Conservation (phyloP, 345 rosid species). For the Corymbia maculata region DNA sequence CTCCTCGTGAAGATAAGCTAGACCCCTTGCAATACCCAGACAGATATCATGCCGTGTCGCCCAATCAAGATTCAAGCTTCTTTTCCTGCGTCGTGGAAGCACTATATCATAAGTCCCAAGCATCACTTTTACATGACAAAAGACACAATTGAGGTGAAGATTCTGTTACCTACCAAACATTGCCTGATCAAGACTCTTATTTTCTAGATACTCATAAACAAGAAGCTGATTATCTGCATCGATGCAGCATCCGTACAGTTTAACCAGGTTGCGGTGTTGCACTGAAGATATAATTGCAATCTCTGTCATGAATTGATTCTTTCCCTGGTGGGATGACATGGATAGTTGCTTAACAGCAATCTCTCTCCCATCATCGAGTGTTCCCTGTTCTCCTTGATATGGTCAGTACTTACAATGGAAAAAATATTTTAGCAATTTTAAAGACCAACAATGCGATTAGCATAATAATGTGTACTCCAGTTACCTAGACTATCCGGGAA, state of each 20-base stretch:
- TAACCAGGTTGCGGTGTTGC: conserved; percentile 64
- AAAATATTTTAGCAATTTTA: background rate
- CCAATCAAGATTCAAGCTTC: conserved; percentile 29
- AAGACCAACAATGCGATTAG: background rate
- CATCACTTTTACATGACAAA: background rate
- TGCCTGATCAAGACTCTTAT: conserved; percentile 67
- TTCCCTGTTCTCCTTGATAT: conserved; percentile 1
- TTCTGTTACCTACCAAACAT: conserved; percentile 25
- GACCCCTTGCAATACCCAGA: conserved; percentile 46
- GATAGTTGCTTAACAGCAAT: conserved; percentile 68
- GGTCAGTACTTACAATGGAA: background rate
- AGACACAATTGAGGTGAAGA: background rate
- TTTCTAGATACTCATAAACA: conserved; percentile 60
- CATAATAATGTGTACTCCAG: background rate
- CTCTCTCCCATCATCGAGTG: conserved; percentile 40
- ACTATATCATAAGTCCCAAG: background rate
- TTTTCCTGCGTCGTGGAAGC: conserved; percentile 16
- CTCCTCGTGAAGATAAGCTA: conserved; percentile 51
- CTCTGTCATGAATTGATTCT: conserved; percentile 57
- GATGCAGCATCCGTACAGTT: conserved; percentile 57
- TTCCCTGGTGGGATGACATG: conserved; percentile 51
- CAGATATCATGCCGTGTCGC: conserved; percentile 27
- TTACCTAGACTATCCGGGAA: background rate
- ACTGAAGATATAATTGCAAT: conserved; percentile 57
- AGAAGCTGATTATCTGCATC: conserved; percentile 43